Base-by-base conservation (phyloP, 2,329 filamentous ascomycete species). In the Monosporascus cannonballus region DNA sequence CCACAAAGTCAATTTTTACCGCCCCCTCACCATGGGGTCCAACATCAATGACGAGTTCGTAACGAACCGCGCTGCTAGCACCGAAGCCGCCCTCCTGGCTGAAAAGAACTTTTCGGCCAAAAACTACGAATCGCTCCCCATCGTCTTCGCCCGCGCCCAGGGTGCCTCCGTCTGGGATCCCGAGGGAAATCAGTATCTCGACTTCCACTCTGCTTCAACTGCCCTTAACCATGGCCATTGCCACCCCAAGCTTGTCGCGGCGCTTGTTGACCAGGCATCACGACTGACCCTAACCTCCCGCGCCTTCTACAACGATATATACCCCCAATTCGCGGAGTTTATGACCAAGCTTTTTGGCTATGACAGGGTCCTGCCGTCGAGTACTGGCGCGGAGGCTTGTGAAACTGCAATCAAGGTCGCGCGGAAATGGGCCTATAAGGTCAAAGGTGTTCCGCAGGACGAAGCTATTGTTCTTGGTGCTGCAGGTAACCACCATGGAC, bases 161-260 rank as follows among this genome's bases (percentile, higher is more conserved):
- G 94, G 93, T 48, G 87, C 87, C 67, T 86, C 88, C 55, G 94
- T 97, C 54, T 99, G 94, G 93, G 94, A 99, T 68, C 94, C 94
- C 18, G 94, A 99, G 76, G 90, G 89, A 67, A 89, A 86, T 64
- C 86, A 96, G 71, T 97, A 99, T 73, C 84, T 97, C 64, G 94
- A 99, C 76, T 99, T 96, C 75, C 84, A 99, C 60, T 97, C 93
- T 47, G 94, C 94, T 60, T 99, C 97, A 80, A 95, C 89, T 62
- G 94, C 94, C 56, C 91, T 97, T 69, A 97, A 97, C 77, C 93
- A 97, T 74, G 93, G 93, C 58, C 93, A 99, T 73, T 97, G 93
- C 74, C 93, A 99, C 75, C 94, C 94, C 4, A 92, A 96, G 75
- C 85, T 97, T 52, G 85, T 99, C 69, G 92, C 93, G 71, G 89